Evolutionary conservation across 345 rosid genomes (phyloP).

Genomic region (Citrus hindsii): DNA sequence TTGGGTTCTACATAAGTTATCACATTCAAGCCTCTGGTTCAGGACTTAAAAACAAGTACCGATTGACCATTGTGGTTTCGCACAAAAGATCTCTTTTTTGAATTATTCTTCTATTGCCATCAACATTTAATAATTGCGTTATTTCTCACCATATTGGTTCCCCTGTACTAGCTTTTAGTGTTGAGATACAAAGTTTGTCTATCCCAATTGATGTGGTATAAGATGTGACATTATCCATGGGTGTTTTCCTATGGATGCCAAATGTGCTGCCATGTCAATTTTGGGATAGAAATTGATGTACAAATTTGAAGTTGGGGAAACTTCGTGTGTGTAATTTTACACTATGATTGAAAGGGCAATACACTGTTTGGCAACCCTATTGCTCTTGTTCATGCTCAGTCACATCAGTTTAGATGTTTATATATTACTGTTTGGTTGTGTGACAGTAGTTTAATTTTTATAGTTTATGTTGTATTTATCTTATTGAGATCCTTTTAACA

Average conservation of each 20-base stretch:
- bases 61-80: background rate
- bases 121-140: background rate
- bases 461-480: background rate
- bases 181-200: background rate
- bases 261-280: background rate
- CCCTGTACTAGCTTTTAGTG: background rate
- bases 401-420: background rate
- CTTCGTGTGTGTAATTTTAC: background rate
- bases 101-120: background rate
- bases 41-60: background rate
- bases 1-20: background rate
- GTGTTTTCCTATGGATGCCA: background rate
- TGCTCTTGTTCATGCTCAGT: background rate
- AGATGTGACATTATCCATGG: background rate
- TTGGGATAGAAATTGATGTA: background rate
- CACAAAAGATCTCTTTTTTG: background rate
- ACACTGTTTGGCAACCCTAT: background rate
- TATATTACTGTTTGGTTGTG: background rate
- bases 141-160: background rate
- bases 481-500: slow-evolving; percentile 5
- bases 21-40: background rate
- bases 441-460: background rate
- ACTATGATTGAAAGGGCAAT: background rate
- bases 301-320: background rate
- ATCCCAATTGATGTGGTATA: background rate